Evolutionary conservation across 345 rosid genomes (phyloP).

Genomic region (Eutrema japonicum): DNA sequence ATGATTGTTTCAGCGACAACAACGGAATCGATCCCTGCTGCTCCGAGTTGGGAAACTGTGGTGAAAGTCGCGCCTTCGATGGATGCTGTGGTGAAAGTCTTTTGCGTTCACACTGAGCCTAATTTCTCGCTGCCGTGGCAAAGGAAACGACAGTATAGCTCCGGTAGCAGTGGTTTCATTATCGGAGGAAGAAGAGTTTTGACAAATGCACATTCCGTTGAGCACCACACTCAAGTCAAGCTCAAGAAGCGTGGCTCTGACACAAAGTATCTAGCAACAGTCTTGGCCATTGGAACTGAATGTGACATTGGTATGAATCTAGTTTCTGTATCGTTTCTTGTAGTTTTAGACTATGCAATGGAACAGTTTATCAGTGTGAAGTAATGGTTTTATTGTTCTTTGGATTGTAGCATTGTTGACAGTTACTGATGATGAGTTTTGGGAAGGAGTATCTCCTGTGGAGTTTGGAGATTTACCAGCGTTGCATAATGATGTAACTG

Average conservation of each 20-base stretch:
- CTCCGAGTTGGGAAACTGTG: conserved; percentile 70
- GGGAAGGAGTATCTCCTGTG: conserved; percentile 86
- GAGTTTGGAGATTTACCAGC: conserved; percentile 95
- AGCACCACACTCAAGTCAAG: conserved; percentile 92
- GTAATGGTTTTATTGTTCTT: conserved; percentile 1
- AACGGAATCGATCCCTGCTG: conserved; percentile 44
- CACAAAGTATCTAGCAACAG: conserved; percentile 85
- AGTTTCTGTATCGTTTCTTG: neutral
- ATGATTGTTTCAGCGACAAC: conserved; percentile 27
- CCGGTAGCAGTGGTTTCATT: conserved; percentile 86
- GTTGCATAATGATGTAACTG: conserved; percentile 95
- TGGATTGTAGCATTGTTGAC: conserved; percentile 51
- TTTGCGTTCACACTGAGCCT: conserved; percentile 92
- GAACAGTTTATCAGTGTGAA: conserved; percentile 3
- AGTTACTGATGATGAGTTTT: conserved; percentile 82
- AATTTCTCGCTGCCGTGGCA: conserved; percentile 95
- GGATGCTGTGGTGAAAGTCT: conserved; percentile 94
- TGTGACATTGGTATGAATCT: conserved; percentile 77
- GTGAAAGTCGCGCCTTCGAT: conserved; percentile 74
- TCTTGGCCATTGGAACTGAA: conserved; percentile 86
- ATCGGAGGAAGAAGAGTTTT: conserved; percentile 73
- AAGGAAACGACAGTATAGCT: conserved; percentile 83
- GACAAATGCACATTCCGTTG: conserved; percentile 94
- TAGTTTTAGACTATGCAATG: neutral
- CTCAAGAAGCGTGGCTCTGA: conserved; percentile 92